phyloP scores from a whole-genome alignment of 257 asterid species.

The Fraxinus anomala region DNA sequence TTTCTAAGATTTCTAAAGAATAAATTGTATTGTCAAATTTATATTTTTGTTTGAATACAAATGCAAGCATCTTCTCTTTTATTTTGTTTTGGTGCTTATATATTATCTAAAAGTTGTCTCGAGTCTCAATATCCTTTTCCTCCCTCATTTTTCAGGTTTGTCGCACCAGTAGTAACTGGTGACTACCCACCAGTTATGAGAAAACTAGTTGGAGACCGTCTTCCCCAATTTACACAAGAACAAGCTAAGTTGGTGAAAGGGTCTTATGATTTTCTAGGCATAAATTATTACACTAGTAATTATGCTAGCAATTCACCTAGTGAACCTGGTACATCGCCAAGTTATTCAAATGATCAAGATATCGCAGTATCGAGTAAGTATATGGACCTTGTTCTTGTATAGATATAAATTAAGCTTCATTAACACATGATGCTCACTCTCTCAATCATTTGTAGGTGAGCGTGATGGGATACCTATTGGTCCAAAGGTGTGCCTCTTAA shows the following conservation, averaged over 20 bases:
- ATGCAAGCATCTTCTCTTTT: no score
- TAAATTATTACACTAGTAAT: constrained; percentile 32
- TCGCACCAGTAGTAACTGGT: constrained; percentile 15
- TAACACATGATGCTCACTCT: not conserved
- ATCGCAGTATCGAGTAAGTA: constrained; percentile 13
- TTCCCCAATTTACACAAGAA: not conserved
- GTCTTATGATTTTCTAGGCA: constrained; percentile 11
- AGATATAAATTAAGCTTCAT: not conserved
- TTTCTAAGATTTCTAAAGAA: no score
- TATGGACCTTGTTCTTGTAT: constrained; percentile 12
- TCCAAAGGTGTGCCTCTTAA: constrained; percentile 4
- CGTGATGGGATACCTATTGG: constrained; percentile 26
- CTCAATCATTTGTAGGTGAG: not conserved
- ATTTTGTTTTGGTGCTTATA: no score
- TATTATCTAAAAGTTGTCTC: no score
- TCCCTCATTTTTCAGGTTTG: constrained; percentile 23
- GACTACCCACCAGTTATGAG: constrained; percentile 8
- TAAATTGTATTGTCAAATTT: no score
- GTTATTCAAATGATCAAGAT: constrained; percentile 18
- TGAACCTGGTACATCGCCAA: not conserved
- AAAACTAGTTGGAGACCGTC: constrained; percentile 2
- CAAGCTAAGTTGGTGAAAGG: not conserved
- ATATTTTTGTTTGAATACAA: no score
- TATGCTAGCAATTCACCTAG: constrained; percentile 13
- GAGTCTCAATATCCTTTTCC: no score